Evolutionary conservation across 2,329 filamentous ascomycete species (phyloP).

Genomic region (Fusarium sp.): DNA sequence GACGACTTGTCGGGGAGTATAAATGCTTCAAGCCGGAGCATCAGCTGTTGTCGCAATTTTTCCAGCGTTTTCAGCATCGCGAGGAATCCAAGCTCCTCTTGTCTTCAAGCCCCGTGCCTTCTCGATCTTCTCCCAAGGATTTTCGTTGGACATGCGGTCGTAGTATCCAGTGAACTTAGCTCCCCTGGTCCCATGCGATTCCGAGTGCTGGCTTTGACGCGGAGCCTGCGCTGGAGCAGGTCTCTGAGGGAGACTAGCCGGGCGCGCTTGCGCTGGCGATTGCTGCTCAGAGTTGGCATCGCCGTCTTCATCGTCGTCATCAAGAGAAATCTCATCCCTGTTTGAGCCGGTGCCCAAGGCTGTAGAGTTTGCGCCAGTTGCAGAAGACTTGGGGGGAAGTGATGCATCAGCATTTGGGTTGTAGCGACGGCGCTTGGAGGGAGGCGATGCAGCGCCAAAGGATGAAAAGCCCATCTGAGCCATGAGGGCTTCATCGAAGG

Average conservation of each 20-base stretch:
- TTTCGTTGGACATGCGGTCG: constrained; percentile 75
- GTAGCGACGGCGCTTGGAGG: constrained; percentile 76
- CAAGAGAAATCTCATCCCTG: constrained; percentile 61
- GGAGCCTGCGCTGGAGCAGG: constrained; percentile 40
- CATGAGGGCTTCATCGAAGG: constrained; percentile 63
- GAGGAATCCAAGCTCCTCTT: constrained; percentile 61
- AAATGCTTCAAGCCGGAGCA: constrained; percentile 29
- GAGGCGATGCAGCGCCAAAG: constrained; percentile 70
- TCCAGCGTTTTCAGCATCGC: constrained; percentile 8
- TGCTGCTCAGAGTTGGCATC: constrained; percentile 33
- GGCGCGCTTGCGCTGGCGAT: constrained; percentile 50
- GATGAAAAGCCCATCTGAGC: constrained; percentile 79
- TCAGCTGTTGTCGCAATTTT: constrained; percentile 11
- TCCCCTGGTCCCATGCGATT: constrained; percentile 34
- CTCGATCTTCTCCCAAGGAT: constrained; percentile 77
- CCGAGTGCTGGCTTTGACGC: constrained; percentile 29
- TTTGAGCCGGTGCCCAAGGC: constrained; percentile 54
- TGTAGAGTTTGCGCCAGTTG: constrained; percentile 55
- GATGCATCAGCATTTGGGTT: constrained; percentile 67
- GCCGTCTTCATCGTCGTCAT: constrained; percentile 45
- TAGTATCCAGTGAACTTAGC: constrained; percentile 78
- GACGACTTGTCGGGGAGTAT: too few species aligned
- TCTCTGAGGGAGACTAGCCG: constrained; percentile 52
- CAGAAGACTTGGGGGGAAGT: constrained; percentile 48
- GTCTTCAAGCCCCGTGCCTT: constrained; percentile 59